Percentiles rank a stretch among this genome's conserved stretches.
These are phyloP conservation scores for Nemophila menziesii DNA, from an alignment of 257 asterid genomes.

Conservation along the genomic window DNA sequence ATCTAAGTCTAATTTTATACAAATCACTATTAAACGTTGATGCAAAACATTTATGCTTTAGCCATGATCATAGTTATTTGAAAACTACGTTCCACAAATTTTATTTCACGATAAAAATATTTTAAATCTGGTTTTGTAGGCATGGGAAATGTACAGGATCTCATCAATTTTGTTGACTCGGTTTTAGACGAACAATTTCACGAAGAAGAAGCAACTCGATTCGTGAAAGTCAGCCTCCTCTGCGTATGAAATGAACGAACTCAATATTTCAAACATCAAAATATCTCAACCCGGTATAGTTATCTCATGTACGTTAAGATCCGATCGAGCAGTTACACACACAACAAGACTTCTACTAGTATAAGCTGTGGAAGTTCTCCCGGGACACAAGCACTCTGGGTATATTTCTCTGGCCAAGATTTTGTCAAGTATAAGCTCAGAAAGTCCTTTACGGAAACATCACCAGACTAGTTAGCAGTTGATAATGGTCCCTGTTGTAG, in stretches of 20 bases:
- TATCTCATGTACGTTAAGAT: conserved; percentile 52
- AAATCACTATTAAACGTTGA: no score
- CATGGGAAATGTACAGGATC: conserved; percentile 52
- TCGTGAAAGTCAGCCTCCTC: conserved; percentile 54
- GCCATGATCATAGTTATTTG: no score
- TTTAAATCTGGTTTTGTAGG: conserved; percentile 26
- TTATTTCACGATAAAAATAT: no score
- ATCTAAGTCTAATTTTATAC: no score
- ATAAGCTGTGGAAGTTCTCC: conserved; percentile 8
- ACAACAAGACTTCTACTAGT: conserved; percentile 32
- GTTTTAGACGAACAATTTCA: conserved; percentile 32
- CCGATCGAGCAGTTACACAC: conserved; percentile 24
- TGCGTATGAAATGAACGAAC: conserved; percentile 56
- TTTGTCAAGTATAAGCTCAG: background rate
- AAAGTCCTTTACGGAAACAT: background rate
- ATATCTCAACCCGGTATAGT: conserved; percentile 52
- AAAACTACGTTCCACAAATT: no score
- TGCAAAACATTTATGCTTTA: no score
- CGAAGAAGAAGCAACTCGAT: conserved; percentile 36
- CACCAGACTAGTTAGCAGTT: background rate
- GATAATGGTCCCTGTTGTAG: background rate
- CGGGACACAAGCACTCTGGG: background rate
- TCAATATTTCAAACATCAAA: conserved; percentile 17
- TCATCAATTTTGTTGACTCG: conserved; percentile 38
- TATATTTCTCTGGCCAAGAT: no score